Percentiles rank a stretch among this genome's conserved stretches.
phyloP scores from a whole-genome alignment of 2,329 filamentous ascomycete species.

The Pseudopithomyces chartarum region DNA sequence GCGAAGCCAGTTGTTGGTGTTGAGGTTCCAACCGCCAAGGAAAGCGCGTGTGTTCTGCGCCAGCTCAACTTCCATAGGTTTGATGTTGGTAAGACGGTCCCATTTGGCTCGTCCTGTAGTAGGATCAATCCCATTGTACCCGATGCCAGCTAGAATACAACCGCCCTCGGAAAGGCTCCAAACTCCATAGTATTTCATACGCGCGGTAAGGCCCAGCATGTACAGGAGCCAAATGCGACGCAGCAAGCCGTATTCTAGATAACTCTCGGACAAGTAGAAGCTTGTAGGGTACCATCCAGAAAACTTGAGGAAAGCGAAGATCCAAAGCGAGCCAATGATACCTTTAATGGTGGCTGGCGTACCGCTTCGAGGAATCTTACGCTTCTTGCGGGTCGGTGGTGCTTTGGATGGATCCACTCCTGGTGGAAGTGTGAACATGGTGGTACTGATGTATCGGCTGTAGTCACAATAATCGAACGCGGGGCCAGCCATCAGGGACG shows the following conservation, averaged over 20 bases:
- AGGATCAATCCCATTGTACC: conserved; percentile 90
- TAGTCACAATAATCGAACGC: conserved; percentile 97
- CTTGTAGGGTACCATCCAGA: conserved; percentile 68
- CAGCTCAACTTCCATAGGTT: conserved; percentile 81
- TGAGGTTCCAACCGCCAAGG: conserved; percentile 95
- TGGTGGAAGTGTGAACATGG: conserved; percentile 87
- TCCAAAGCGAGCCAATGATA: conserved; percentile 74
- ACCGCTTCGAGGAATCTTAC: conserved; percentile 89
- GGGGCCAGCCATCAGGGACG: conserved; percentile 84
- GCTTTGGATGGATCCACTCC: conserved; percentile 84
- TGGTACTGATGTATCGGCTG: conserved; percentile 86
- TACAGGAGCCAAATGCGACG: conserved; percentile 79
- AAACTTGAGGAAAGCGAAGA: conserved; percentile 76
- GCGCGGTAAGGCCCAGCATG: conserved; percentile 79
- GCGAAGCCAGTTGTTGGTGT: conserved; percentile 94
- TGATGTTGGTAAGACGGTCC: conserved; percentile 89
- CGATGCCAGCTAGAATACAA: conserved; percentile 90
- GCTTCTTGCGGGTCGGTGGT: conserved; percentile 84
- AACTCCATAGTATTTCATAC: conserved; percentile 95
- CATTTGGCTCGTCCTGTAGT: conserved; percentile 84
- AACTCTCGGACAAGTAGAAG: conserved; percentile 69
- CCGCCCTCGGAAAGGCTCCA: conserved; percentile 93
- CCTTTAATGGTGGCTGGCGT: conserved; percentile 83
- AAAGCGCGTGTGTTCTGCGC: conserved; percentile 95
- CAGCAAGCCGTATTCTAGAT: conserved; percentile 69